These are phyloP conservation scores for Passiflora organensis DNA, from an alignment of 345 rosid species.

Conservation along the genomic window DNA sequence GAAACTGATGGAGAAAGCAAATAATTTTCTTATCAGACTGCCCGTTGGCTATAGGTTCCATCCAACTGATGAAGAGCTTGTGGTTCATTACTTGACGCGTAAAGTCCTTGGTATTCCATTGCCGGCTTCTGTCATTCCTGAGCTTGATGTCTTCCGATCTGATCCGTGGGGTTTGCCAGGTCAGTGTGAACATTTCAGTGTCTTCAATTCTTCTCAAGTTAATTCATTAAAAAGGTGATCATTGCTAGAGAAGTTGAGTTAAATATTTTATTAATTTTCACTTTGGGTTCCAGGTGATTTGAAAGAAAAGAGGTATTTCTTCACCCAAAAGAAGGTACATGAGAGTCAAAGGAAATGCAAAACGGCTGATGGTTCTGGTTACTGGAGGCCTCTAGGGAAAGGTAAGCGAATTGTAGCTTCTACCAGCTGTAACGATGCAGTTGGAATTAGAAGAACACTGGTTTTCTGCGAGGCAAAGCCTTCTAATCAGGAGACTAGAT, in stretches of 20 bases:
- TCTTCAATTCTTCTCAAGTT: no score
- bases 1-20: constrained; percentile 34
- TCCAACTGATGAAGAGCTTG: constrained; percentile 85
- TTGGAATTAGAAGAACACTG: constrained; percentile 54
- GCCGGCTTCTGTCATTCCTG: constrained; percentile 75
- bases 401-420: constrained; percentile 41
- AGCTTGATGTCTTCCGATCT: constrained; percentile 55
- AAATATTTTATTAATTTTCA: neutral
- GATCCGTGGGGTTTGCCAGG: constrained; percentile 76
- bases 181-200: constrained; percentile 18
- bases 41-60: constrained; percentile 84
- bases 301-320: constrained; percentile 75
- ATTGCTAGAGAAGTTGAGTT: neutral
- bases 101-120: constrained; percentile 51
- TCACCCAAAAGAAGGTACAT: constrained; percentile 31
- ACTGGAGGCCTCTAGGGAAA: constrained; percentile 63
- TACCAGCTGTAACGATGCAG: constrained; percentile 26
- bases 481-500: constrained; percentile 22
- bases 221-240: no score
- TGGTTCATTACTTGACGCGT: constrained; percentile 70
- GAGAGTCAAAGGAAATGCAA: constrained; percentile 24
- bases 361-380: constrained; percentile 49
- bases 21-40: constrained; percentile 31
- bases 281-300: constrained; percentile 40
- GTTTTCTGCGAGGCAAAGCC: constrained; percentile 38